Conservation (phyloP, 345 rosid genomes). For the Brassica carinata region DNA sequence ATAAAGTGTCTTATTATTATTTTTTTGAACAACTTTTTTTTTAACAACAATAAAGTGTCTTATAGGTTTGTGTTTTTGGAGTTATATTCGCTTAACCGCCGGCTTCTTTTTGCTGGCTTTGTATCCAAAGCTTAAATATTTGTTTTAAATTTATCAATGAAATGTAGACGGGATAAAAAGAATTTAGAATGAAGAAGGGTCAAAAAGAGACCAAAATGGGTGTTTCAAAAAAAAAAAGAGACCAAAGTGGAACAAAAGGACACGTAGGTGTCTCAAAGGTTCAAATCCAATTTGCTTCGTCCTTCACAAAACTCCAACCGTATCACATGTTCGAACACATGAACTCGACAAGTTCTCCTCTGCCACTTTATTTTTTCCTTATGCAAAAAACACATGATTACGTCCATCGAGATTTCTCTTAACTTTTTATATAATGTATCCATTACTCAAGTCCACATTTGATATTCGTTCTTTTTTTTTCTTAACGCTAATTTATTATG, state of each 20-base stretch:
- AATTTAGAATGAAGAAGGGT: too few relatives aligned
- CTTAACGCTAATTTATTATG: too few relatives aligned
- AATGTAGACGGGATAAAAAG: too few relatives aligned
- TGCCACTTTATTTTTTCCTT: neutral
- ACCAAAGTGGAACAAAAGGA: slow-evolving; percentile 10
- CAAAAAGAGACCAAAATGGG: neutral
- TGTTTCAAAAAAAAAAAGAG: neutral
- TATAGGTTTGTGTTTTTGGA: too few relatives aligned
- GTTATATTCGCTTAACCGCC: too few relatives aligned
- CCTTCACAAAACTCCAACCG: slow-evolving; percentile 20
- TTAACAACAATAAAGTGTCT: too few relatives aligned
- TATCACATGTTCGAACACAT: slow-evolving; percentile 22
- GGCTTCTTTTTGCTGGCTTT: too few relatives aligned
- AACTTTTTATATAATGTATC: neutral
- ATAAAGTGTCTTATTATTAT: too few relatives aligned
- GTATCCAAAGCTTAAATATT: too few relatives aligned
- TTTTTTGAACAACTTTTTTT: too few relatives aligned
- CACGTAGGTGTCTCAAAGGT: slow-evolving; percentile 14
- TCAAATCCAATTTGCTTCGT: slow-evolving; percentile 19
- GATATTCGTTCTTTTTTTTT: neutral
- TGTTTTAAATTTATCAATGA: too few relatives aligned
- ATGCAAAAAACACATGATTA: neutral
- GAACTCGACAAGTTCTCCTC: slow-evolving; percentile 21
- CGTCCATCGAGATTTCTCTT: neutral
- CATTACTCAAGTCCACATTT: neutral